These are phyloP conservation scores for Phytopythium delawarense DNA, from an alignment of 352 stramenopile genomes.

Conservation along the genomic window DNA sequence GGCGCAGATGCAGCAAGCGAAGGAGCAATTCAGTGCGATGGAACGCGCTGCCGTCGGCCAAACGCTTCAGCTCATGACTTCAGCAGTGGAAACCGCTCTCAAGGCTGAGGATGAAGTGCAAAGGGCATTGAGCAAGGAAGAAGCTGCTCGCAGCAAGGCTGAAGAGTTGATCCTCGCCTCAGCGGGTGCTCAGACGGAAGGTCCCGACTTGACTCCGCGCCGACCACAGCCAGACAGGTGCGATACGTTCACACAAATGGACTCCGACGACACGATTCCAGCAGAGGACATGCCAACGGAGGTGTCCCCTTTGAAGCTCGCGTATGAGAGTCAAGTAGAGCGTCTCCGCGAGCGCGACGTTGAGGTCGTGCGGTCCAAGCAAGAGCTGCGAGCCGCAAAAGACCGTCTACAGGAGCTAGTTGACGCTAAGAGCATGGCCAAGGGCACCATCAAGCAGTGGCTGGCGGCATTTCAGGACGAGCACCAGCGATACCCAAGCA, in stretches of 20 bases:
- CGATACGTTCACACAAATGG: slow-evolving; percentile 1
- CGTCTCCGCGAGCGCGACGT: slow-evolving; percentile 33
- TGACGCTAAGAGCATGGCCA: slow-evolving; percentile 45
- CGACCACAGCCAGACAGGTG: background rate
- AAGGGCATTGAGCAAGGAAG: background rate
- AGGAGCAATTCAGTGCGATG: slow-evolving; percentile 24
- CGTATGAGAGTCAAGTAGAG: slow-evolving; percentile 47
- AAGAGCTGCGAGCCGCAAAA: slow-evolving; percentile 29
- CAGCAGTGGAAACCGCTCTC: slow-evolving; percentile 24
- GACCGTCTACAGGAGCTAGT: slow-evolving; percentile 23
- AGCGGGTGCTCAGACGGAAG: slow-evolving; percentile 9
- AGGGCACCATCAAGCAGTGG: slow-evolving; percentile 63
- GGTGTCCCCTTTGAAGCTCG: slow-evolving; percentile 20
- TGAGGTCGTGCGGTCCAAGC: slow-evolving; percentile 43
- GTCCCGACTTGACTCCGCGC: background rate
- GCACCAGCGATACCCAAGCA: slow-evolving; percentile 46
- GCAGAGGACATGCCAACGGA: background rate
- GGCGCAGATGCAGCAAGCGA: slow-evolving; percentile 19
- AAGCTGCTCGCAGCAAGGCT: background rate
- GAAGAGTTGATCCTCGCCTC: background rate
- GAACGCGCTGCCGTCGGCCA: slow-evolving; percentile 37
- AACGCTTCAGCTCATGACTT: slow-evolving; percentile 39
- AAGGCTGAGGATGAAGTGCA: background rate
- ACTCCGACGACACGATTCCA: background rate
- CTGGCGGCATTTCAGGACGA: slow-evolving; percentile 46